Conservation (phyloP, 345 rosid species). For the Citrus unshiu region DNA sequence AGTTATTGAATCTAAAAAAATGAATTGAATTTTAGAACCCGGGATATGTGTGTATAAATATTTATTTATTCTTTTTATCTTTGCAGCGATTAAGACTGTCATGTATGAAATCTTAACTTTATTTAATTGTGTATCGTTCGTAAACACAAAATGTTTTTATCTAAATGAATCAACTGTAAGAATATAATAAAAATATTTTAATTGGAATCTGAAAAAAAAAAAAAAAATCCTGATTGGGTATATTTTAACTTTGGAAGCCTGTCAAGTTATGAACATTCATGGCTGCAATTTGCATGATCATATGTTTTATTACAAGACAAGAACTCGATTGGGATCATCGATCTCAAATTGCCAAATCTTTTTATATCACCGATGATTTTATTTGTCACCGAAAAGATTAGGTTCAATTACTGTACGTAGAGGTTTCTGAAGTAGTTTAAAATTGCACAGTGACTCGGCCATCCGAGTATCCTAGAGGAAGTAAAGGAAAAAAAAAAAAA, state of each 20-base stretch:
- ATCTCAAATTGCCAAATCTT: not conserved
- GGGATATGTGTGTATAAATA: not conserved
- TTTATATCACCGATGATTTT: not conserved
- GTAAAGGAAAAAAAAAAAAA: too few relatives aligned
- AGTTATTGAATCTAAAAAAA: not conserved
- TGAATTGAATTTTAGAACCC: not conserved
- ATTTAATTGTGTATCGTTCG: not conserved
- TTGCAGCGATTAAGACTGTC: not conserved
- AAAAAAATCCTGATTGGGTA: not conserved
- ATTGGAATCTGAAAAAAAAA: not conserved
- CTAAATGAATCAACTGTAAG: not conserved
- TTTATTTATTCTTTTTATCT: not conserved
- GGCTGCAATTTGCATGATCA: not conserved
- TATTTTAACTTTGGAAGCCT: not conserved
- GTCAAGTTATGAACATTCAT: not conserved
- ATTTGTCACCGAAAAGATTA: too few relatives aligned
- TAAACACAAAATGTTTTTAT: not conserved
- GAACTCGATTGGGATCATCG: not conserved
- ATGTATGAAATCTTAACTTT: not conserved
- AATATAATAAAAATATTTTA: too few relatives aligned
- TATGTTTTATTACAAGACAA: not conserved
- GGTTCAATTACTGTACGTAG: too few relatives aligned
- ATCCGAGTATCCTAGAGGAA: too few relatives aligned
- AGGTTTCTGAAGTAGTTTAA: too few relatives aligned
- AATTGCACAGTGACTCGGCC: too few relatives aligned